Base-by-base conservation (phyloP, 2,329 filamentous ascomycete species). In the Stemphylium vesicarium region DNA sequence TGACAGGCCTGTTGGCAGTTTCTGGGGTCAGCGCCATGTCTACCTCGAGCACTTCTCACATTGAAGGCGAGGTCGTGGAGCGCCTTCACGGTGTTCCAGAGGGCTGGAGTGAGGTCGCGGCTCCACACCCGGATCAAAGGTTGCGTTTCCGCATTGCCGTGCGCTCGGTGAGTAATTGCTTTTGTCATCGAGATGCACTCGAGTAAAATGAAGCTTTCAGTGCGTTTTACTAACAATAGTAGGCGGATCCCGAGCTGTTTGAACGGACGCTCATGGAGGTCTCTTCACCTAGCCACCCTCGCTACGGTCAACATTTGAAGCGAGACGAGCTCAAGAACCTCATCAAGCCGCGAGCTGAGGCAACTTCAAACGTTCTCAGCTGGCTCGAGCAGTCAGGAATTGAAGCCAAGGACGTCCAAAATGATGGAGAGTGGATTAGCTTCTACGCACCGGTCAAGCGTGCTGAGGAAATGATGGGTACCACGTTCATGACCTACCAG, bases 261-360 rank as follows among this genome's bases (percentile, higher is more conserved):
- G 85, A 89, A 68, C 79, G 84, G 64, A 80, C 77, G 6, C 79
- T 88, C 9, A 78, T 87, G 51, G 82, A 86, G 37, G 79, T 89
- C 26, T 88, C 87, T 0, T 85, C 84, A 0, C 87, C 87, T 1
- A 79, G 78, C 24, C 80, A 86, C 61, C 72, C 79, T 1, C 78
- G 75, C 16, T 90, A 90, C 68, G 87, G 87, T 32, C 77, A 81
- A 62, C 84, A 89, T 64, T 74, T 90, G 73, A 85, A 81, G 53
- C 81, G 82, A n/a, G 80, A 86, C 31, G 80, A 88, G 63, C 71
- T 89, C 32, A 81, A 81, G 26, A 74, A 77, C 0, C 78, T 84
- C 50, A 75, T 87, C 35, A 81, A 81, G 15, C 85, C 86, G 0
- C 74, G 78, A 3, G 68, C 75, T 0, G 76, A 80, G 18, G 80